Conservation (phyloP, 140 eudicot species). For the Cichorium intybus region DNA sequence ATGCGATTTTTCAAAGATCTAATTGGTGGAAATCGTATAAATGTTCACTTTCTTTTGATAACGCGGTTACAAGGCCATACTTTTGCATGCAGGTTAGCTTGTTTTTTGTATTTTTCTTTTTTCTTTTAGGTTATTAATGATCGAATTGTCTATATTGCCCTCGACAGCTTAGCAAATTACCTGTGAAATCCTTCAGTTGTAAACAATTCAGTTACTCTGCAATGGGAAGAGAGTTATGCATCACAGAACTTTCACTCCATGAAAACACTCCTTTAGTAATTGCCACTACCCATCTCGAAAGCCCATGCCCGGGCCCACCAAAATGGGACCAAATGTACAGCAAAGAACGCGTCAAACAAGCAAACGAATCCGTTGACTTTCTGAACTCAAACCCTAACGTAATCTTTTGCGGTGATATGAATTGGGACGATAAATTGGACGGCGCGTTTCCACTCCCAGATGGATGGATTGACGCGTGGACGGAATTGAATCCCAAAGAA, state of each 20-base stretch:
- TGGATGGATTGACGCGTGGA: conserved; percentile 92
- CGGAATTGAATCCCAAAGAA: conserved; percentile 55
- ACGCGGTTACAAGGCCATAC: conserved; percentile 47
- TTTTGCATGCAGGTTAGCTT: conserved; percentile 89
- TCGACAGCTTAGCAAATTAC: conserved; percentile 62
- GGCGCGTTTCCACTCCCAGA: conserved; percentile 65
- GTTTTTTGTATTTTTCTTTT: background rate
- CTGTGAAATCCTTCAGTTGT: conserved; percentile 57
- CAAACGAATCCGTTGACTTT: conserved; percentile 63
- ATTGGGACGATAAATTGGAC: conserved; percentile 94
- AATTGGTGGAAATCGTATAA: conserved; percentile 80
- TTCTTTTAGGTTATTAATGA: background rate
- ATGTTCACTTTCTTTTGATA: conserved; percentile 64
- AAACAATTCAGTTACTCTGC: conserved; percentile 58
- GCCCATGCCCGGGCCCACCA: conserved; percentile 94
- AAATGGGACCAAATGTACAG: conserved; percentile 94
- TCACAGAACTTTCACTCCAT: conserved; percentile 51
- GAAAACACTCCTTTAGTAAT: conserved; percentile 42
- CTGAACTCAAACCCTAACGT: conserved; percentile 56
- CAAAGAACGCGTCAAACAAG: conserved; percentile 88
- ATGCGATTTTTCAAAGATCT: conserved; percentile 55
- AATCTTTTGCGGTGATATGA: conserved; percentile 92
- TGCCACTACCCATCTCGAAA: conserved; percentile 89
- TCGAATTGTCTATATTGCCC: no score
- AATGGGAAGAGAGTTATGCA: conserved; percentile 76